Conservation (phyloP, 2,329 filamentous ascomycete genomes). For the Pseudogymnoascus sp. region DNA sequence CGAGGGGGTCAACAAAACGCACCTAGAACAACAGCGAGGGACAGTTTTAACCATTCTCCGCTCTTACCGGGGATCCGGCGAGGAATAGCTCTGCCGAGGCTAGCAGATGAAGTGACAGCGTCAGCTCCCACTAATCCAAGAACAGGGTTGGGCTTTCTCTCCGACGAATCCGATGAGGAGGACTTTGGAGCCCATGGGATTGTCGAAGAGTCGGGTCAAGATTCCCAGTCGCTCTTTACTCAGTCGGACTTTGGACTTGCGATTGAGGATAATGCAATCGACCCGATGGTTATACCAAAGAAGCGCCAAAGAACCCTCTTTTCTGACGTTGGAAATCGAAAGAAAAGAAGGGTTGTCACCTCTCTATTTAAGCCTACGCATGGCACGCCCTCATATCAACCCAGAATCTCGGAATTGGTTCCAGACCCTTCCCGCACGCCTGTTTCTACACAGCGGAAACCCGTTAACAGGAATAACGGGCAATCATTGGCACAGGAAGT, state of each 20-base stretch:
- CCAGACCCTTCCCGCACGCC: slow-evolving; percentile 8
- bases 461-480: background rate
- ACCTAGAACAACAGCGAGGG: slow-evolving; percentile 6
- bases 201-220: slow-evolving; percentile 13
- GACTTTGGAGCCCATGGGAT: slow-evolving; percentile 13
- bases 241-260: slow-evolving; percentile 20
- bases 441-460: background rate
- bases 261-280: slow-evolving; percentile 26
- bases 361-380: slow-evolving; percentile 10
- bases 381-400: slow-evolving; percentile 15
- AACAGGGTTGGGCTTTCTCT: slow-evolving; percentile 17
- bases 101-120: background rate
- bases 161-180: slow-evolving; percentile 22
- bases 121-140: background rate
- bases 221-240: slow-evolving; percentile 16
- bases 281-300: slow-evolving; percentile 27
- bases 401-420: slow-evolving; percentile 24
- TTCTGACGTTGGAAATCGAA: slow-evolving; percentile 14
- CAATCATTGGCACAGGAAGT: background rate
- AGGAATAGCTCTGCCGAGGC: slow-evolving; percentile 25
- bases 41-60: slow-evolving; percentile 16
- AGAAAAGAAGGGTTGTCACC: slow-evolving; percentile 15
- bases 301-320: slow-evolving; percentile 18
- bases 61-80: slow-evolving; percentile 17
- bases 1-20: slow-evolving; percentile 16